These are phyloP conservation scores for Straminergon stramineum DNA, from an alignment of 225 moss, liverwort and hornwort genomes.

Conservation along the genomic window DNA sequence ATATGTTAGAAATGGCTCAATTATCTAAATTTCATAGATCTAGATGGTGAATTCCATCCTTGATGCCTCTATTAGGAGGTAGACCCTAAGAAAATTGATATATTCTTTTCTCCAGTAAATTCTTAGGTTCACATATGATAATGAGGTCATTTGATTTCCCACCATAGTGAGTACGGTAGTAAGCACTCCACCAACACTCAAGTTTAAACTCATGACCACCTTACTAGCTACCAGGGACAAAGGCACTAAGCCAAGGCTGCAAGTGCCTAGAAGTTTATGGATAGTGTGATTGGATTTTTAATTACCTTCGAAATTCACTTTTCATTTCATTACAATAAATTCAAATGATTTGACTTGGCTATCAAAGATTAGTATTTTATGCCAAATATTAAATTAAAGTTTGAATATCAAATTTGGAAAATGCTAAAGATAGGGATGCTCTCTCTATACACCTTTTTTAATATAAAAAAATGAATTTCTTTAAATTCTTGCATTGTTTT, in stretches of 20 bases:
- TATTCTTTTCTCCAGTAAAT: rapidly evolving
- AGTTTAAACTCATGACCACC: background rate
- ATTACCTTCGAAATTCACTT: too few relatives aligned
- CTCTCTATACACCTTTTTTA: too few relatives aligned
- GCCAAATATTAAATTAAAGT: too few relatives aligned
- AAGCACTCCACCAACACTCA: rapidly evolving
- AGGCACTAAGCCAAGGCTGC: rapidly evolving
- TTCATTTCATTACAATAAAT: too few relatives aligned
- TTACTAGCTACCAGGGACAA: rapidly evolving
- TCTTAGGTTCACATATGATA: rapidly evolving
- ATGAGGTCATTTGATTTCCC: rapidly evolving
- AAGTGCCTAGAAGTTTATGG: too few relatives aligned
- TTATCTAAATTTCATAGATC: background rate
- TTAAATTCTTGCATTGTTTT: too few relatives aligned
- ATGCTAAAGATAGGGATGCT: too few relatives aligned
- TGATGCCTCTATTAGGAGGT: background rate
- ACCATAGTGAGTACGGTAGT: rapidly evolving
- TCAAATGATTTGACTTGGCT: too few relatives aligned
- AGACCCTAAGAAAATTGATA: rapidly evolving
- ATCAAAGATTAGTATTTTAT: too few relatives aligned
- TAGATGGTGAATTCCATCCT: background rate
- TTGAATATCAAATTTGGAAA: too few relatives aligned
- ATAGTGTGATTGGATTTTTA: too few relatives aligned
- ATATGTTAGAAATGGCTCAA: background rate
- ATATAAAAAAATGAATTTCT: too few relatives aligned